These are phyloP conservation scores for Nitzschia putrida DNA, from an alignment of 108 stramenopile species.

Conservation along the genomic window DNA sequence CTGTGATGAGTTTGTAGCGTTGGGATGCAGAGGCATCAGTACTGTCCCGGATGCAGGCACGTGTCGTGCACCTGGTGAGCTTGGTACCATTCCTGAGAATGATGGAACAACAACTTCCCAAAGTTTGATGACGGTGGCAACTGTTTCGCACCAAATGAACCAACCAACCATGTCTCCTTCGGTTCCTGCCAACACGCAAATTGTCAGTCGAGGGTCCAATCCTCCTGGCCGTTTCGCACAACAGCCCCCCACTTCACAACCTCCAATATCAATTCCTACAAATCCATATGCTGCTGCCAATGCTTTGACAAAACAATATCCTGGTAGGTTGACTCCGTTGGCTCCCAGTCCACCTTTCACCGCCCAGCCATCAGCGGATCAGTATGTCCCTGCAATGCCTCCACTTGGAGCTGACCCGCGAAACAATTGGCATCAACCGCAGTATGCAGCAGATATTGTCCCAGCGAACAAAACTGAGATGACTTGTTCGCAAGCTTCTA, in stretches of 20 bases:
- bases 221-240: neutral
- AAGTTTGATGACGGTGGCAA: slow-evolving; percentile 56
- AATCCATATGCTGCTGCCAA: neutral
- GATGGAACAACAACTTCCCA: slow-evolving; percentile 47
- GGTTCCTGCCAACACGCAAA: neutral
- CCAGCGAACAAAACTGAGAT: slow-evolving; percentile 31
- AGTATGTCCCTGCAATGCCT: slow-evolving; percentile 2
- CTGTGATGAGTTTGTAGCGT: slow-evolving; percentile 70
- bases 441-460: slow-evolving; percentile 2
- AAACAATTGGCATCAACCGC: slow-evolving; percentile 22
- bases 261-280: slow-evolving; percentile 1
- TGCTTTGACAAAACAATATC: slow-evolving; percentile 8
- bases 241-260: neutral
- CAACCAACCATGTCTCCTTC: neutral
- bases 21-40: slow-evolving; percentile 72
- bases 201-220: too few species aligned
- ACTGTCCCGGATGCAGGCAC: slow-evolving; percentile 1
- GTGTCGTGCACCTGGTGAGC: slow-evolving; percentile 33
- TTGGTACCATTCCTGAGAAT: slow-evolving; percentile 80
- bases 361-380: neutral
- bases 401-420: slow-evolving; percentile 4
- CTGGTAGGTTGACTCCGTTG: slow-evolving; percentile 23
- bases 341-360: slow-evolving; percentile 31
- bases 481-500: slow-evolving; percentile 50
- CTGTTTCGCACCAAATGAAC: slow-evolving; percentile 22